Conservation (phyloP, 768 basidiomycete genomes). For the Zangia roseola region DNA sequence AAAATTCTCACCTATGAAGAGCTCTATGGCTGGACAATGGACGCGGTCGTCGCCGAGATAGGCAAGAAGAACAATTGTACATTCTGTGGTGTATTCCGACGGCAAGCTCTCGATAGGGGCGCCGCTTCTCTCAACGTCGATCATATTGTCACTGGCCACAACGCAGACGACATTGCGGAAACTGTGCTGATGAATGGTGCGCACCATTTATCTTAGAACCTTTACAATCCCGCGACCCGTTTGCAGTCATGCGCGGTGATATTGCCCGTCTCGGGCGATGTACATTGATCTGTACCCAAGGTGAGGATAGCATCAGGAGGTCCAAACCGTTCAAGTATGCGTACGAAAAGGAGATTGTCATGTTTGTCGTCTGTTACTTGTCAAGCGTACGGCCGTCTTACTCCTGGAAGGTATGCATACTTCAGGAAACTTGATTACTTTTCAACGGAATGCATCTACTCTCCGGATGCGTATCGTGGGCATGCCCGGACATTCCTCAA, state of each 20-base stretch:
- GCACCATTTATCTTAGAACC: conserved; percentile 28
- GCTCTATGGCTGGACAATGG: conserved; percentile 99
- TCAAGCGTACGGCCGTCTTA: conserved; percentile 9
- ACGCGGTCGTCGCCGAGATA: conserved; percentile 89
- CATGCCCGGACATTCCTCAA: conserved; percentile 94
- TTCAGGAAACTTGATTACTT: conserved; percentile 99
- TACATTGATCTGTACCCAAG: conserved; percentile 92
- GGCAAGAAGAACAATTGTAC: conserved; percentile 99
- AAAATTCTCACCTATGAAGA: conserved; percentile 97
- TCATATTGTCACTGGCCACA: conserved; percentile 98
- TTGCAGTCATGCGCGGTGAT: conserved; percentile 93
- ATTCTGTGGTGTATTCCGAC: conserved; percentile 96
- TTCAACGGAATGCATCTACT: conserved; percentile 99
- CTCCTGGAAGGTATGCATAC: conserved; percentile 82
- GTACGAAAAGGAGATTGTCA: conserved; percentile 99
- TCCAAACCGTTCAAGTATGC: conserved; percentile 99
- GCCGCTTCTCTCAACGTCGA: conserved; percentile 87
- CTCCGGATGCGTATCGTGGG: conserved; percentile 96
- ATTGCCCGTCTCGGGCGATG: conserved; percentile 92
- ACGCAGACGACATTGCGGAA: conserved; percentile 98
- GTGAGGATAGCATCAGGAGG: conserved; percentile 93
- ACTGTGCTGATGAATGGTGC: conserved; percentile 98
- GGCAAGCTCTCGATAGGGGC: conserved; percentile 95
- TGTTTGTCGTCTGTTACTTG: conserved; percentile 49
- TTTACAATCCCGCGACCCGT: not conserved